Base-by-base conservation (phyloP, 176 grass and related monocot species). In the Aegilops sharonensis region DNA sequence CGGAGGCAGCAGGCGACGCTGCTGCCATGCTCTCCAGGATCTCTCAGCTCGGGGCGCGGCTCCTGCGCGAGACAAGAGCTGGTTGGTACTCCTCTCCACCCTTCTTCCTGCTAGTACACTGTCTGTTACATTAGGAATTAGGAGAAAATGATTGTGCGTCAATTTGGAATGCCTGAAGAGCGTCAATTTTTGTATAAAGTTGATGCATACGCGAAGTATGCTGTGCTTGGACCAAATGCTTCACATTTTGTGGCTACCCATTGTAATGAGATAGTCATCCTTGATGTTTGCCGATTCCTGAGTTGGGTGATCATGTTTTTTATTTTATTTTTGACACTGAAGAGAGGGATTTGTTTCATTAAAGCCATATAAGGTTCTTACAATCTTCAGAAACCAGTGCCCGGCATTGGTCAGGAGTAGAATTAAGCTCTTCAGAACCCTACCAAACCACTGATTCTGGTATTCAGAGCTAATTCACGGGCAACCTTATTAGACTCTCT, bases 11-110 rank as follows among this genome's bases (percentile, higher is more conserved):
- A 69, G 62, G n/a, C 8, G 14, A 8, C 2, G 45, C 62, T 42
- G 64, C 48, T 25, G 63, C 50, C 62, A 93, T 93, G 88, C 52
- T 93, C 5, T 83, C 88, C 29, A 85, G 88, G 84, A 40, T 93
- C 78, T 90, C 91, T 3, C 91, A 66, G 67, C 57, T 93, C 8
- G 88, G 85, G 34, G 45, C 63, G 57, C 82, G 85, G 45, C 36
- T 90, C 37, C 67, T 85, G 65, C 85, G 61, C 29, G 85, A 90
- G 57, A 61, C 24, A 39, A 79, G 23, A 74, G 25, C 79, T 61
- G 88, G 91, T 93, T 32, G 18, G 72, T 87, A 27, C 66, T 68
- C 13, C 25, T 74, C n/a, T 25, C n/a, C 0, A 37, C 29, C 64
- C 17, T 14, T 68, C 50, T 3, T 73, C 11, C 20, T 29, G 54